A percentile compares a stretch with the other conserved stretches of the same genome.
Conservation (phyloP, 768 basidiomycete genomes). For the Leccinum pellstonianum region DNA sequence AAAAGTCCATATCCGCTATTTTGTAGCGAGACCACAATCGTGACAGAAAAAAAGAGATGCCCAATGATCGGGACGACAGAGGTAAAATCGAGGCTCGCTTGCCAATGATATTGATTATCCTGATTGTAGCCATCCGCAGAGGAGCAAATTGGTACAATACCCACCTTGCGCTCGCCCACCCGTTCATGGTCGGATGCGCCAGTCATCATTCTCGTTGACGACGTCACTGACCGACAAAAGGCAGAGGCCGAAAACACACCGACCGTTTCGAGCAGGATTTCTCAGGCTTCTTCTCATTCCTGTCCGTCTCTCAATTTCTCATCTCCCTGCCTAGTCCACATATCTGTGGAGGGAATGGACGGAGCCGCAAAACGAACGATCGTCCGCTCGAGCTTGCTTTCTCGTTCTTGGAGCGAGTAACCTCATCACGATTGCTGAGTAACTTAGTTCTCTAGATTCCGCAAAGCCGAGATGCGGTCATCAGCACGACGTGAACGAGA, state of each 20-base stretch:
- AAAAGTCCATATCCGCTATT: neutral
- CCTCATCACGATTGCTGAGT: no score
- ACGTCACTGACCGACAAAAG: slow-evolving; percentile 75
- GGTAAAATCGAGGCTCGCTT: slow-evolving; percentile 40
- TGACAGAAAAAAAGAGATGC: slow-evolving; percentile 76
- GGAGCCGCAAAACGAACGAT: slow-evolving; percentile 34
- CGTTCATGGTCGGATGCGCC: slow-evolving; percentile 47
- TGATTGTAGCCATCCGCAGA: slow-evolving; percentile 73
- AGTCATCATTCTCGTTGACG: slow-evolving; percentile 86
- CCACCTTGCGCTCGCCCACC: slow-evolving; percentile 59
- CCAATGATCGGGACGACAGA: slow-evolving; percentile 94
- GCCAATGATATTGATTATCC: neutral
- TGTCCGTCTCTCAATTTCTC: neutral
- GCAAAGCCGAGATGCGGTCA: no score
- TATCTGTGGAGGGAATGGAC: slow-evolving; percentile 77
- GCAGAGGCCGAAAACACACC: slow-evolving; percentile 65
- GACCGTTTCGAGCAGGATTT: slow-evolving; percentile 54
- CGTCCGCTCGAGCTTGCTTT: no score
- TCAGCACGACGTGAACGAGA: no score
- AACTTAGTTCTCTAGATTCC: no score
- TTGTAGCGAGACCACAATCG: slow-evolving; percentile 73
- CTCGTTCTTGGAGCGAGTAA: no score
- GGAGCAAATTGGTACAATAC: slow-evolving; percentile 84
- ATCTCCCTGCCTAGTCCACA: slow-evolving; percentile 48
- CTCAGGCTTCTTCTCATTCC: neutral